Percentiles rank a stretch among this genome's conserved stretches.
Conservation (phyloP, 345 rosid species). For the Citrus trifoliata region DNA sequence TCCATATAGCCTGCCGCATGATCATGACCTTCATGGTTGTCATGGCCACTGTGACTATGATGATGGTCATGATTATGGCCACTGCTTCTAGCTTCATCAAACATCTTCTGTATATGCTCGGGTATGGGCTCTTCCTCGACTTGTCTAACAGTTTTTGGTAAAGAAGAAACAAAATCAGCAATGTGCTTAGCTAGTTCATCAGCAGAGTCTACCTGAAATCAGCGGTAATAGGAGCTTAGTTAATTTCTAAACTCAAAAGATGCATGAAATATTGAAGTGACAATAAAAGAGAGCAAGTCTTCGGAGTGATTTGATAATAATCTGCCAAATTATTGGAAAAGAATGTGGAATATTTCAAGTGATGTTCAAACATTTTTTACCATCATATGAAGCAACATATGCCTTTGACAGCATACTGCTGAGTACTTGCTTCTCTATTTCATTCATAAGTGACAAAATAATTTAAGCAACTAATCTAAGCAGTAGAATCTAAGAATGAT, state of each 20-base stretch:
- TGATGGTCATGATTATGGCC: conserved; percentile 32
- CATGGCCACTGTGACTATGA: conserved; percentile 25
- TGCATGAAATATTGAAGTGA: background rate
- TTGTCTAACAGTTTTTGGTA: conserved; percentile 56
- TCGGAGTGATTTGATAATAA: background rate
- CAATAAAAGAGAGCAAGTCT: background rate
- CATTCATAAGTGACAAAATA: background rate
- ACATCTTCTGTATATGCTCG: conserved; percentile 42
- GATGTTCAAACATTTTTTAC: background rate
- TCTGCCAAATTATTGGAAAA: background rate
- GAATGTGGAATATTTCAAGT: background rate
- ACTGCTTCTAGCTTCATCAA: conserved; percentile 50
- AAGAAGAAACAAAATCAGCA: conserved; percentile 47
- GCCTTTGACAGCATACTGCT: background rate
- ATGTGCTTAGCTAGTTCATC: conserved; percentile 60
- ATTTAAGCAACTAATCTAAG: background rate
- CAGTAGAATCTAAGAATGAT: background rate
- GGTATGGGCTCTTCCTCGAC: conserved; percentile 52
- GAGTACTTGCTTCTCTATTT: background rate
- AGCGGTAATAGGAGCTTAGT: conserved; percentile 8
- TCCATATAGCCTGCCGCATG: conserved; percentile 35
- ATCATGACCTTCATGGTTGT: conserved; percentile 25
- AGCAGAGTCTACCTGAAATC: conserved; percentile 56
- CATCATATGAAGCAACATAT: background rate
- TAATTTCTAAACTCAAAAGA: background rate